Evolutionary conservation across 768 basidiomycete species (phyloP), one percentile per base, ranked within the genome.

Genomic region (Boletus edulis): DNA sequence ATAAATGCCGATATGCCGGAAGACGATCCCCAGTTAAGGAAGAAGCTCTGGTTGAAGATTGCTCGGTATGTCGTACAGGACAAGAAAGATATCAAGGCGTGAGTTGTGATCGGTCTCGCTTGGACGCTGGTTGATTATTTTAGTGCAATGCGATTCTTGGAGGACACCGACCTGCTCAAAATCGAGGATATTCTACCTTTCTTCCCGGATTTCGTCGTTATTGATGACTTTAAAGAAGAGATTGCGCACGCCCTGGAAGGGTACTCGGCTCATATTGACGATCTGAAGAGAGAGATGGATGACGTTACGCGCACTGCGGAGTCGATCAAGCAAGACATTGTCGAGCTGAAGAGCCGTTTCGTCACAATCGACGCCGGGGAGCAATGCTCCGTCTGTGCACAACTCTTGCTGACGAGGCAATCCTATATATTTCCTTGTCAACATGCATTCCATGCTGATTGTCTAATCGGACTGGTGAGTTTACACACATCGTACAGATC

Each of bases 401-500:
- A 82, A 57, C 75, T 85, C 35, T 77, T 99, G 48, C 73, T 98
- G 50, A 88, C 85, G 22, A 78, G 96, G 60, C 96, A 98, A 66
- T 98, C 98, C 71, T 99, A 99, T 72, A 93, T 96, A 45, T 99
- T 99, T 74, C 97, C 97, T 42, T 98, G 97, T 72, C 92, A 94
- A 63, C 97, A 99, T 70, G 83, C 86, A 15, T 98, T 98, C 82
- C 97, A 98, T 73, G 94, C 94, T 7, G 96, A 99, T 68, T 98
- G 97, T 74, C 77, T 98, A 51, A 94, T 99, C 69, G 85, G 87
- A 27, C 77, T 97, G 81, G 97, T 98, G 65, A 67, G 92, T 75
- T 56, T 52, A 24, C 9, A 24, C 41, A 31, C 54, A 29, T 46
- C 24, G 45, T 45, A 37, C 15, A n/a, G 29, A 12, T 4, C 27